Evolutionary conservation across 75 land plant species (phyloP).

Genomic region (Larix kaempferi): DNA sequence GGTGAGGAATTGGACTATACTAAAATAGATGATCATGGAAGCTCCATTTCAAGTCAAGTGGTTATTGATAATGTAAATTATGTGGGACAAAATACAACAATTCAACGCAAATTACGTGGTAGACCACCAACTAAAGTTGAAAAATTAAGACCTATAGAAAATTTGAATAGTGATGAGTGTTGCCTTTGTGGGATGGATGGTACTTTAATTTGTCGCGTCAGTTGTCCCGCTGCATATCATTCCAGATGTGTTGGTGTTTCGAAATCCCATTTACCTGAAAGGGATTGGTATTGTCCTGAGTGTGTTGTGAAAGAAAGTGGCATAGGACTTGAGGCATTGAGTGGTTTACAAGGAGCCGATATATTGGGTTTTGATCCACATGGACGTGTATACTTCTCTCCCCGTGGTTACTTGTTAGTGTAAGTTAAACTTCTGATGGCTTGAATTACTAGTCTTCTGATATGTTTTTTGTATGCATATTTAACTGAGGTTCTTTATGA

Average conservation of each 20-base stretch:
- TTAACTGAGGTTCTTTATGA: not conserved
- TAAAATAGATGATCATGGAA: slow-evolving; percentile 21
- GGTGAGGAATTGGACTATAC: not conserved
- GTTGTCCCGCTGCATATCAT: slow-evolving; percentile 98
- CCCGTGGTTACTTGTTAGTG: slow-evolving; percentile 77
- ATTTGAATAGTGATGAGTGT: slow-evolving; percentile 85
- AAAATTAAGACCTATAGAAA: slow-evolving; percentile 2
- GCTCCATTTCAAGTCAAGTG: not conserved
- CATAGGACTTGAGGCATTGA: slow-evolving; percentile 28
- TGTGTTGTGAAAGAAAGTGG: slow-evolving; percentile 43
- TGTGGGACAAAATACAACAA: no score
- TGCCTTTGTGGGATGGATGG: slow-evolving; percentile 96
- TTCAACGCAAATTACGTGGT: slow-evolving; percentile 5
- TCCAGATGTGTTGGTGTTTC: slow-evolving; percentile 88
- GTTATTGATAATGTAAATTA: not conserved
- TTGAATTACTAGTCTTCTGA: not conserved
- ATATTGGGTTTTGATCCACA: slow-evolving; percentile 67
- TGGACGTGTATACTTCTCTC: slow-evolving; percentile 57
- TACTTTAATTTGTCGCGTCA: slow-evolving; percentile 91
- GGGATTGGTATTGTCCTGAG: slow-evolving; percentile 98
- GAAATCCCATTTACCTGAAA: slow-evolving; percentile 65
- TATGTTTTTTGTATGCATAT: not conserved
- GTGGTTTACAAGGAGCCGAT: slow-evolving; percentile 61
- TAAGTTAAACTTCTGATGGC: slow-evolving; percentile 42
- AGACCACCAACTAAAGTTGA: not conserved